phyloP scores from a whole-genome alignment of 495 filamentous ascomycete genomes.

The Lepidopterella palustris region DNA sequence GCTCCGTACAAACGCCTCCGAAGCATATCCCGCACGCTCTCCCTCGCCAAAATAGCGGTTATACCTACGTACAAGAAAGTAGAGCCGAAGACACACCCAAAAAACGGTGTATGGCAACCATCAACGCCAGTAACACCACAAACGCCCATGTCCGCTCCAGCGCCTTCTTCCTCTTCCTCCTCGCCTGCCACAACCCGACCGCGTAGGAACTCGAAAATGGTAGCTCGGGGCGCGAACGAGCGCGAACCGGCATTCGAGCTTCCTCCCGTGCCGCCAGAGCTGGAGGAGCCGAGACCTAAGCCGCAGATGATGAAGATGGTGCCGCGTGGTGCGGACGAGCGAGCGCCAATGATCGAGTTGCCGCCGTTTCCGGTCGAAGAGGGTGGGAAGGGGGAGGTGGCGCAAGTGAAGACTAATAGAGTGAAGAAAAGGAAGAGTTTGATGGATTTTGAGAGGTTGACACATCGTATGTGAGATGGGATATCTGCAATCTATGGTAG shows the following conservation, averaged over 20 bases:
- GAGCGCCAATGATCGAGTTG: slow-evolving; percentile 15
- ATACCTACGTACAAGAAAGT: slow-evolving; percentile 22
- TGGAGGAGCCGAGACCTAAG: background rate
- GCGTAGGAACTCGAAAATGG: slow-evolving; percentile 12
- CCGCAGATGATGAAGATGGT: background rate
- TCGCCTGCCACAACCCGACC: slow-evolving; percentile 1
- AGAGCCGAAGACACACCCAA: slow-evolving; percentile 10
- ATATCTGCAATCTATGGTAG: background rate
- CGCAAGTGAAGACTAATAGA: slow-evolving; percentile 5
- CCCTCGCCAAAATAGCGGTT: slow-evolving; percentile 25
- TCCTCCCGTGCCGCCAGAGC: background rate
- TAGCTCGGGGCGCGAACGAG: slow-evolving; percentile 26
- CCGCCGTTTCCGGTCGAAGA: slow-evolving; percentile 19
- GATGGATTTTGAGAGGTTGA: slow-evolving; percentile 15
- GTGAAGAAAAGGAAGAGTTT: slow-evolving; percentile 23
- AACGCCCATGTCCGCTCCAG: slow-evolving; percentile 16
- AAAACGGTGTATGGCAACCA: slow-evolving; percentile 11
- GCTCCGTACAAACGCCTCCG: slow-evolving; percentile 24
- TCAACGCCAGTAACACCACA: slow-evolving; percentile 14
- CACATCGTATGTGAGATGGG: background rate
- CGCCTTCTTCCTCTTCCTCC: background rate
- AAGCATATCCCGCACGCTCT: slow-evolving; percentile 22
- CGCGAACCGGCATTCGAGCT: slow-evolving; percentile 8
- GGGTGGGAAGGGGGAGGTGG: background rate
- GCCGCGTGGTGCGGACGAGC: slow-evolving; percentile 1